These are phyloP conservation scores for cucumber (Cucumis sativus) DNA, from an alignment of 306 rosid species.

Conservation along the genomic window DNA sequence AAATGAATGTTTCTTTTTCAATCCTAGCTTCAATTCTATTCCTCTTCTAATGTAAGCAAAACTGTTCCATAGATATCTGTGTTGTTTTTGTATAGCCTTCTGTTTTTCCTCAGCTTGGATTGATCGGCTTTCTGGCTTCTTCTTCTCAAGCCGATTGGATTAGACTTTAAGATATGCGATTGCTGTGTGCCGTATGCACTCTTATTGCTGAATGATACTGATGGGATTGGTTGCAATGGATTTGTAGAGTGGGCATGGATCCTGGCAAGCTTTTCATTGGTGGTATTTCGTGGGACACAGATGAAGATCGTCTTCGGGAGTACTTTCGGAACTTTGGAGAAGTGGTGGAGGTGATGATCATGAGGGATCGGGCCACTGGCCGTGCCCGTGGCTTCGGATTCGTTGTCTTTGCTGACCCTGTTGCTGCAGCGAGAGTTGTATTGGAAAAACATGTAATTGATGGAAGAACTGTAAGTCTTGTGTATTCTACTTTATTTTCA, in stretches of 20 bases:
- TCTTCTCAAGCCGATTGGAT: not conserved
- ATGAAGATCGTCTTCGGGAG: conserved; percentile 86
- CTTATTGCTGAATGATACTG: not conserved
- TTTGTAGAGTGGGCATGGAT: conserved; percentile 14
- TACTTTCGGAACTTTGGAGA: conserved; percentile 76
- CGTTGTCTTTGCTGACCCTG: conserved; percentile 75
- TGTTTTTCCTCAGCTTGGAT: not conserved
- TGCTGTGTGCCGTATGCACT: not conserved
- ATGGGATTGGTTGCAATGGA: conserved; percentile 2
- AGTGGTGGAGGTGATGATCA: conserved; percentile 85
- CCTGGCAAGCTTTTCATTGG: conserved; percentile 55
- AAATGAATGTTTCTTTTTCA: not conserved
- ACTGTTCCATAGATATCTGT: not conserved
- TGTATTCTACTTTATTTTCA: not conserved
- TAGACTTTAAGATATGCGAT: not conserved
- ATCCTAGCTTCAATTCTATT: not conserved
- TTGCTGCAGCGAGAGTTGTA: conserved; percentile 65
- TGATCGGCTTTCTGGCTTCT: not conserved
- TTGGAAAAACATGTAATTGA: conserved; percentile 84
- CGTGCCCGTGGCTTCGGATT: conserved; percentile 97
- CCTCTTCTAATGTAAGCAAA: not conserved
- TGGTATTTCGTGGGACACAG: conserved; percentile 98
- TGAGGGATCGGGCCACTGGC: conserved; percentile 98
- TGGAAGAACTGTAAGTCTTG: conserved; percentile 77
- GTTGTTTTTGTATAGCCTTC: not conserved